Evolutionary conservation across 2,329 filamentous ascomycete genomes (phyloP), one percentile per base, ranked within the genome.

Genomic region (Trichoderma pleuroti): DNA sequence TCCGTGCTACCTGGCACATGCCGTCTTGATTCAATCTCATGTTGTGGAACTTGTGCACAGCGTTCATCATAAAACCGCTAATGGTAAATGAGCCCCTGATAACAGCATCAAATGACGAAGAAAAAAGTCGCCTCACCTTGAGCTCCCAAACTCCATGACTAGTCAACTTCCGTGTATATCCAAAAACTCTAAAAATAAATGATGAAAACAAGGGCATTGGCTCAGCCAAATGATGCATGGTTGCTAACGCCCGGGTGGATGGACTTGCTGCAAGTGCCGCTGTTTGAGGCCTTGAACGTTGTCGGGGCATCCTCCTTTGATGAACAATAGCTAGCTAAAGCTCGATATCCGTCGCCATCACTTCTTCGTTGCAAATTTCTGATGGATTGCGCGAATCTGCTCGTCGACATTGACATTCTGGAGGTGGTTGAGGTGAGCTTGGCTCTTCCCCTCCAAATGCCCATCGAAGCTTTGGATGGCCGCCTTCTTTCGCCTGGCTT

Each of bases 351-450:
- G 2, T 24, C 30, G 8, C 14, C 28, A 60, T 32, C 74, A 81
- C 75, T 79, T 81, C 76, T 78, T 81, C 9, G 80, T 78, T 9
- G 79, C 80, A 78, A 87, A 88, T 74, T 84, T 86, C 74, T 88
- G 84, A 72, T 88, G 86, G 52, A 88, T 88, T 4, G 85, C 84
- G 16, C 91, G 86, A 73, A 97, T 93, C 82, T 97, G 93, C 79
- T 97, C 93, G 78, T 96, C 92, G 46, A 97, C 90, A 77, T 93
- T 95, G 80, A 92, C 88, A 68, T 83, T 87, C 77, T 90, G 88
- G 82, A 91, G 86, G 75, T 90, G 87, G 73, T 78, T 86, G 78
- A 83, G 87, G 49, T 86, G 85, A 4, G 82, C 81, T 72, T 84
- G 82, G 72, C 77, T 87, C 74, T 89, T 87, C 72, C 84, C 86